Evolutionary conservation across 208 protist species (phyloP).

Genomic region (Acanthamoeba polyphaga): DNA sequence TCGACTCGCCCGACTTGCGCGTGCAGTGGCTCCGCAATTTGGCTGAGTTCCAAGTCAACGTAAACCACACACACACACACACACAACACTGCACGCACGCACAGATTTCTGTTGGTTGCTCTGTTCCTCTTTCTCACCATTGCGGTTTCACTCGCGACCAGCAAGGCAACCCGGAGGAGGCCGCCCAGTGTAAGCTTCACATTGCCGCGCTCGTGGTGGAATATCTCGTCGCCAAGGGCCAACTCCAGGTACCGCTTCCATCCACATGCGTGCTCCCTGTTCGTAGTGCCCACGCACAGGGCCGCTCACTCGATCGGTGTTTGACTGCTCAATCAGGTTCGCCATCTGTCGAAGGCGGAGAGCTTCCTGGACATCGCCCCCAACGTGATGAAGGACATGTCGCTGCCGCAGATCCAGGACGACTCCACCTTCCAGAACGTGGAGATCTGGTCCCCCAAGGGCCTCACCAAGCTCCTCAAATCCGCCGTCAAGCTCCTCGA

Average conservation of each 20-base stretch:
- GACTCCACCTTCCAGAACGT: conserved; percentile 19
- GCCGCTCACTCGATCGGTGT: not conserved
- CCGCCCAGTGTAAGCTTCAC: conserved; percentile 57
- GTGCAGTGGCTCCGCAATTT: conserved; percentile 84
- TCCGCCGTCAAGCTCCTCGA: not conserved
- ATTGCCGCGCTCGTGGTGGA: conserved; percentile 20
- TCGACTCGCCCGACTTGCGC: conserved; percentile 82
- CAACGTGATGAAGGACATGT: conserved; percentile 15
- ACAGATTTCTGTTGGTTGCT: not conserved
- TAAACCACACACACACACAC: not conserved
- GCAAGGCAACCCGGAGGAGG: conserved; percentile 28
- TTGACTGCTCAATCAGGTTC: not conserved
- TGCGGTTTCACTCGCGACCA: not conserved
- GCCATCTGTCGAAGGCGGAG: not conserved
- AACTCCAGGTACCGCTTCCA: not conserved
- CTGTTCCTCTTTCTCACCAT: not conserved
- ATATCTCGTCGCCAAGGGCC: not conserved
- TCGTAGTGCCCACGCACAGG: no score
- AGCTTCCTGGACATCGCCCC: conserved; percentile 37
- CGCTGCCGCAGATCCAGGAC: not conserved
- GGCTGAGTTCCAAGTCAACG: conserved; percentile 73
- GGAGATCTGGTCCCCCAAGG: not conserved
- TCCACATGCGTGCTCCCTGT: no score
- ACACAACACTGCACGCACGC: no score
- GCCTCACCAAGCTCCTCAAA: conserved; percentile 36